Evolutionary conservation across 257 asterid genomes (phyloP), one percentile per base, ranked within the genome.

Genomic region (Solanum bukasovii): DNA sequence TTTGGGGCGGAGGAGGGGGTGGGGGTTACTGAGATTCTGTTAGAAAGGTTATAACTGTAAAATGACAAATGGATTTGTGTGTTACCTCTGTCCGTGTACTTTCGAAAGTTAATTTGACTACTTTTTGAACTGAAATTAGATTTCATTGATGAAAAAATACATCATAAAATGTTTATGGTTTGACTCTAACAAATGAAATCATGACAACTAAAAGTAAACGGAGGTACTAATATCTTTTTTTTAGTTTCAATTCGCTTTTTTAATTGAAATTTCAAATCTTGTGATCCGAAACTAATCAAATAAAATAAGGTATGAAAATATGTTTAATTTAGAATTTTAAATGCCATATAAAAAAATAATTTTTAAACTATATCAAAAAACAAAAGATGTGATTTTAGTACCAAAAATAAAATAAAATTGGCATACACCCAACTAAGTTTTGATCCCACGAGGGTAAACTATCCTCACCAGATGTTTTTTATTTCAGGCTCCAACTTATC

Each of bases 201-300:
- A 56, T 0, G 2, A 56, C 0, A 56, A 3, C 1, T 6, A 56
- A 56, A 56, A 7, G 10, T 7, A 0, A 0, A 56, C 4, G 9
- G 4, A 56, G n/a, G 34, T 33, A 33, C 0, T 33, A 33, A 33
- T 33, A 33, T 0, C 0, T 7, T 9, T 63, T n/a, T 21, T 63
- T 23, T 10, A 59, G 25, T 23, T 9, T 63, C 29, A 61, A 23
- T 61, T 63, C 13, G 0, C 1, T n/a, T 63, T 63, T 63, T 12
- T 63, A n/a, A 63, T 10, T n/a, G 33, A n/a, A 63, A n/a, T 63
- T 63, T 63, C 14, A 65, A 10, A n/a, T 65, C 13, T 10, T 11
- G 0, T 63, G 3, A n/a, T 25, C 8, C 11, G 1, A 61, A 61
- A 21, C 11, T 23, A 63, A 31, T 31, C 33, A n/a, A 63, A 63